These are phyloP conservation scores for Monotropa hypopitys DNA, from an alignment of 179 eudicot species.

Conservation along the genomic window DNA sequence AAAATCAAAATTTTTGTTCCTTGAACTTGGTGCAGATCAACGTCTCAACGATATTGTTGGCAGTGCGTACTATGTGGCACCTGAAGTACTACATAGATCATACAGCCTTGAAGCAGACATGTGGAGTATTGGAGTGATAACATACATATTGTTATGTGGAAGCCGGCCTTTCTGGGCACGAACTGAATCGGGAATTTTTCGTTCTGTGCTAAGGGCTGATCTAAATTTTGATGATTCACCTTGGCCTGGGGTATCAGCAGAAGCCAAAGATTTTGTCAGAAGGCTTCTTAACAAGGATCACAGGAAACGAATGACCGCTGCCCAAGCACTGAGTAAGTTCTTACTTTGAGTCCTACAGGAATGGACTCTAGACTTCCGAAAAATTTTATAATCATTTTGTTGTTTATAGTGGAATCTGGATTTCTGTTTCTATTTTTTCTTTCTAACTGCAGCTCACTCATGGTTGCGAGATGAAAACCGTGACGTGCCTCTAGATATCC, in stretches of 20 bases:
- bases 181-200: conserved; percentile 82
- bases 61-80: conserved; percentile 90
- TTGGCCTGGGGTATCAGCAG: conserved; percentile 70
- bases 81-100: conserved; percentile 90
- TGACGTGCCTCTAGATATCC: conserved; percentile 64
- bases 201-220: conserved; percentile 76
- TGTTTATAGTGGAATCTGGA: neutral
- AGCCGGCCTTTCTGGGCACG: conserved; percentile 95
- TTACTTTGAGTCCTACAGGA: neutral
- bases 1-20: neutral
- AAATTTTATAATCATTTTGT: neutral
- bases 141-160: conserved; percentile 76
- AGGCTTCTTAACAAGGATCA: conserved; percentile 77
- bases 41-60: conserved; percentile 86
- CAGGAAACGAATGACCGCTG: conserved; percentile 74
- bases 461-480: conserved; percentile 67
- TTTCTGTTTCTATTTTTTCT: neutral
- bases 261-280: conserved; percentile 79
- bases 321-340: conserved; percentile 71
- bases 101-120: conserved; percentile 79
- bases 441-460: conserved; percentile 67
- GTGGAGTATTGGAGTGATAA: conserved; percentile 85
- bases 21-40: conserved; percentile 36
- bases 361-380: neutral
- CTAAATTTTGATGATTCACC: conserved; percentile 73